A percentile compares a stretch with the other conserved stretches of the same genome.
phyloP scores from a whole-genome alignment of 2,329 filamentous ascomycete genomes.

The Coleophoma eucalyptorum region DNA sequence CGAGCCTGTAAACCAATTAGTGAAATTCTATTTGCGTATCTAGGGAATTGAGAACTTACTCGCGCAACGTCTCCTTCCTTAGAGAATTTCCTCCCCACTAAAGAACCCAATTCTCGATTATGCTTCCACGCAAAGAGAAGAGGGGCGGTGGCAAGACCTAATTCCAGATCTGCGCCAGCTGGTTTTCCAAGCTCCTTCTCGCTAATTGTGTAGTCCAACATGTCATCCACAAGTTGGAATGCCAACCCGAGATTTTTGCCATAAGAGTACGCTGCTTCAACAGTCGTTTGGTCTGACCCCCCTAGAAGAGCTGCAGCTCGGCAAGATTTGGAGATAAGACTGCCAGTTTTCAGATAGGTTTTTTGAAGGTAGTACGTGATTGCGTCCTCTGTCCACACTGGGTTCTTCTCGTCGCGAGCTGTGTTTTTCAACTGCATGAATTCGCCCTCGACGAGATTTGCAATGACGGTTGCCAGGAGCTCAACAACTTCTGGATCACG shows the following conservation, averaged over 20 bases:
- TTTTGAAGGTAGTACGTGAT: conserved; percentile 95
- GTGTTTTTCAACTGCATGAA: conserved; percentile 99
- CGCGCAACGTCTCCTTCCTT: conserved; percentile 77
- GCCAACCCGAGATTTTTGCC: conserved; percentile 91
- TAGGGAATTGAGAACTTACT: conserved; percentile 48
- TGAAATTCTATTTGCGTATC: no score
- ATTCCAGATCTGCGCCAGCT: conserved; percentile 86
- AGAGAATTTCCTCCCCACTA: conserved; percentile 90
- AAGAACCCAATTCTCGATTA: conserved; percentile 74
- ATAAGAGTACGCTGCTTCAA: conserved; percentile 88
- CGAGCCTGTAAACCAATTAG: conserved; percentile 60
- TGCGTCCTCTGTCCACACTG: conserved; percentile 82
- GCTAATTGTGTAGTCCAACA: conserved; percentile 92
- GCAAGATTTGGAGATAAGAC: conserved; percentile 93
- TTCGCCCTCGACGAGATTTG: conserved; percentile 95
- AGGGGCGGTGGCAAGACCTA: conserved; percentile 91
- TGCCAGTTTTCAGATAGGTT: conserved; percentile 96
- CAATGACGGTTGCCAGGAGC: conserved; percentile 91
- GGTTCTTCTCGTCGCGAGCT: conserved; percentile 78
- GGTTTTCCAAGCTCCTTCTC: conserved; percentile 89
- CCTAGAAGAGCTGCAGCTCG: conserved; percentile 85
- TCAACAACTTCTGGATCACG: conserved; percentile 94
- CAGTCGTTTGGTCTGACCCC: conserved; percentile 69
- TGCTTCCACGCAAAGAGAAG: conserved; percentile 94
- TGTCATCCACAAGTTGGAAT: conserved; percentile 96